These are phyloP conservation scores for Pythium monospermum DNA, from an alignment of 352 stramenopile species.

Conservation along the genomic window DNA sequence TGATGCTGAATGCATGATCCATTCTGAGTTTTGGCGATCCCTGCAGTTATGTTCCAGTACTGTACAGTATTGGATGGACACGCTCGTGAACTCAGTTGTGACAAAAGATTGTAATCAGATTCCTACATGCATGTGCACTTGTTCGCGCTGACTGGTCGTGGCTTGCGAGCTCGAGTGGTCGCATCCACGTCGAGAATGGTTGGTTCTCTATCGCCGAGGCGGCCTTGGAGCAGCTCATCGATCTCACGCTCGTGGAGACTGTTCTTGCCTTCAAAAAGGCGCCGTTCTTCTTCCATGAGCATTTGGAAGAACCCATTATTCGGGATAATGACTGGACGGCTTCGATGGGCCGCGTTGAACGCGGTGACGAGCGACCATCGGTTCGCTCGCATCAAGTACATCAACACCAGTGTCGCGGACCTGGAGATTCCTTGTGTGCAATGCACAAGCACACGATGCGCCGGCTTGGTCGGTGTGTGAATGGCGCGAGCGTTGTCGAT, in stretches of 20 bases:
- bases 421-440: slow-evolving; percentile 72
- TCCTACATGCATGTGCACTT: not conserved
- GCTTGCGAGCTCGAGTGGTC: too few relatives aligned
- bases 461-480: slow-evolving; percentile 11
- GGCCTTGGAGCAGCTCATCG: slow-evolving; percentile 37
- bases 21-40: too few relatives aligned
- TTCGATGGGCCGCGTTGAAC: slow-evolving; percentile 44
- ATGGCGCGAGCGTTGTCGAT: slow-evolving; percentile 23
- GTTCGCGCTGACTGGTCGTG: not conserved
- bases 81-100: too few relatives aligned
- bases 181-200: slow-evolving; percentile 9
- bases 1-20: too few relatives aligned
- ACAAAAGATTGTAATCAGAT: too few relatives aligned
- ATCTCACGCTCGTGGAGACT: slow-evolving; percentile 49
- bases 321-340: slow-evolving; percentile 53
- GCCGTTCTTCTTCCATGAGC: slow-evolving; percentile 42
- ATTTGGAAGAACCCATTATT: slow-evolving; percentile 55
- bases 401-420: slow-evolving; percentile 59
- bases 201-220: slow-evolving; percentile 14
- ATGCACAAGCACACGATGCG: slow-evolving; percentile 59
- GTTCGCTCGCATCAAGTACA: slow-evolving; percentile 62
- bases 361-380: slow-evolving; percentile 52
- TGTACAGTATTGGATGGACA: not conserved
- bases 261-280: slow-evolving; percentile 37
- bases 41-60: too few relatives aligned